A percentile compares a stretch with the other conserved stretches of the same genome.
Conservation (phyloP, 129 eudicot genomes). For the Silybum marianum region DNA sequence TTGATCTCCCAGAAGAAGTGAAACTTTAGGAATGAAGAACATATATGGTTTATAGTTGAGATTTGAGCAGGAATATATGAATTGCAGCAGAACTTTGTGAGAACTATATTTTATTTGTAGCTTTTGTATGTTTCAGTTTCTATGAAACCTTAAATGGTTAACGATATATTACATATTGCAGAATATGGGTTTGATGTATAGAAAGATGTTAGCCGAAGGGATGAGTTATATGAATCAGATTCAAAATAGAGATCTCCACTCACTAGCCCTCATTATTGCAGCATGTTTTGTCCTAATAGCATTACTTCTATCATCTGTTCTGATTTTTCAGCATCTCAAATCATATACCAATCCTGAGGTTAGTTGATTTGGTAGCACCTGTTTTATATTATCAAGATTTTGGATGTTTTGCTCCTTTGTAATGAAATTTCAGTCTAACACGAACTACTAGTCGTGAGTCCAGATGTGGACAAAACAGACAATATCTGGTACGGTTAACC, state of each 20-base stretch:
- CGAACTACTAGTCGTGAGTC: too few species aligned
- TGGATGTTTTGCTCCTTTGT: not conserved
- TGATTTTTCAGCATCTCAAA: slow-evolving; percentile 78
- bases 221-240: slow-evolving; percentile 36
- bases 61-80: not conserved
- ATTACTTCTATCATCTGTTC: slow-evolving; percentile 51
- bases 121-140: not conserved
- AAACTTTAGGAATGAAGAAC: not conserved
- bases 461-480: too few species aligned
- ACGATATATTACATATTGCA: slow-evolving; percentile 16
- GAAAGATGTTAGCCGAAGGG: slow-evolving; percentile 35
- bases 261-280: slow-evolving; percentile 54
- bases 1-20: not conserved
- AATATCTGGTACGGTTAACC: too few species aligned
- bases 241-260: slow-evolving; percentile 44
- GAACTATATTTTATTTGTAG: not conserved
- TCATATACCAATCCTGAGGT: slow-evolving; percentile 85
- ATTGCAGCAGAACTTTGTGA: not conserved
- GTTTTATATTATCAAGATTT: not conserved
- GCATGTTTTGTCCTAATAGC: slow-evolving; percentile 67
- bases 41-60: not conserved
- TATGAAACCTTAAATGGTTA: not conserved
- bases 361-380: slow-evolving; percentile 22
- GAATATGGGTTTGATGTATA: slow-evolving; percentile 13
- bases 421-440: not conserved